Conservation (phyloP, 352 stramenopile species). For the Phytophthora capsici region DNA sequence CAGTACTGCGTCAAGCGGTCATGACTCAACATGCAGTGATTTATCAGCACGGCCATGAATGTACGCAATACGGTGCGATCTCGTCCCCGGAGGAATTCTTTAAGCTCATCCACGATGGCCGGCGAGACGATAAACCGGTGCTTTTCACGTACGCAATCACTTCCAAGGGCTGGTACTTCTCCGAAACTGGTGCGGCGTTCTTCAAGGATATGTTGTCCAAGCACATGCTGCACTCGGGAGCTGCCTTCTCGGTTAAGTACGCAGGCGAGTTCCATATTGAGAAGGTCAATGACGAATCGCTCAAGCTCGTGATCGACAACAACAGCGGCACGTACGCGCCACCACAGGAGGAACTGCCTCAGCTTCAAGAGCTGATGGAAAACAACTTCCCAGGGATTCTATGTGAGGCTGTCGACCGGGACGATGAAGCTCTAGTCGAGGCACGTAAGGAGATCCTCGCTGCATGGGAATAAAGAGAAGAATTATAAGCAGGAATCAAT, state of each 20-base stretch:
- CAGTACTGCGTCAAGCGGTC: conserved; percentile 36
- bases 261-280: conserved; percentile 40
- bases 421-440: conserved; percentile 17
- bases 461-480: conserved; percentile 25
- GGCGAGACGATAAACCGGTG: conserved; percentile 34
- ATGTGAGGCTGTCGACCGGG: conserved; percentile 28
- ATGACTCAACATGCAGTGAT: conserved; percentile 36
- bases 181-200: conserved; percentile 37
- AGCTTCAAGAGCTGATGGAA: conserved; percentile 35
- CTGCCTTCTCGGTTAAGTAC: conserved; percentile 36
- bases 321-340: conserved; percentile 44
- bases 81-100: conserved; percentile 33
- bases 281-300: neutral
- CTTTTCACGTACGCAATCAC: conserved; percentile 41
- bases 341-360: conserved; percentile 25
- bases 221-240: conserved; percentile 41
- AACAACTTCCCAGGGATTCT: conserved; percentile 41
- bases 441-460: conserved; percentile 36
- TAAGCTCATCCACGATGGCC: conserved; percentile 34
- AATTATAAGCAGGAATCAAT: neutral
- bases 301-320: conserved; percentile 44
- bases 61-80: conserved; percentile 30
- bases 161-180: conserved; percentile 39
- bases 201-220: conserved; percentile 49
- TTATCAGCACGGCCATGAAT: conserved; percentile 29